These are phyloP conservation scores for Orbilia ellipsospora DNA, from an alignment of 2,329 filamentous ascomycete genomes.

Conservation along the genomic window DNA sequence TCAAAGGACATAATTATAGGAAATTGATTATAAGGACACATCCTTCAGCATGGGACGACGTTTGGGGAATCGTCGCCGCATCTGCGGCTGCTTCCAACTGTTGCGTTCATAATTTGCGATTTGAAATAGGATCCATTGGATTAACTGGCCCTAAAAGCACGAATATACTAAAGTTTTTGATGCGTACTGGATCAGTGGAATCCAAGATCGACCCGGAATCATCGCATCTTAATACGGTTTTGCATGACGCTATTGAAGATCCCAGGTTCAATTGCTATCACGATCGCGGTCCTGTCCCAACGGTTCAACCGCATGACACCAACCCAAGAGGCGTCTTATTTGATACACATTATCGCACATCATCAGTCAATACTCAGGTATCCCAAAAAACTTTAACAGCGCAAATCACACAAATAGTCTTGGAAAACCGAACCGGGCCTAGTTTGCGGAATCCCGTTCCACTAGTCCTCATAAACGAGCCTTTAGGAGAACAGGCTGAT, in stretches of 20 bases:
- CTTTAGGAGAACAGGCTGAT: slow-evolving; percentile 71
- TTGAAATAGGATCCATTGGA: slow-evolving; percentile 78
- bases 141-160: slow-evolving; percentile 79
- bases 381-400: slow-evolving; percentile 53
- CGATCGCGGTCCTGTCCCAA: slow-evolving; percentile 59
- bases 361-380: slow-evolving; percentile 32
- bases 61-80: slow-evolving; percentile 74
- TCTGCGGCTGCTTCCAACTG: slow-evolving; percentile 67
- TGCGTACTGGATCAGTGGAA: slow-evolving; percentile 66
- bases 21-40: slow-evolving; percentile 79
- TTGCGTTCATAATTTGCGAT: slow-evolving; percentile 74
- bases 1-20: slow-evolving; percentile 63
- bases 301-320: not conserved
- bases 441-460: slow-evolving; percentile 75
- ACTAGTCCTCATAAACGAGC: slow-evolving; percentile 78
- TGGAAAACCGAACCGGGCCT: slow-evolving; percentile 73
- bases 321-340: slow-evolving; percentile 4
- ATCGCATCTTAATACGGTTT: slow-evolving; percentile 61
- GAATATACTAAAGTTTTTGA: slow-evolving; percentile 77
- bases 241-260: slow-evolving; percentile 12
- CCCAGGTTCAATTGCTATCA: slow-evolving; percentile 66
- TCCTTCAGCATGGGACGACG: slow-evolving; percentile 79
- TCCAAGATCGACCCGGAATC: slow-evolving; percentile 29
- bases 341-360: slow-evolving; percentile 12
- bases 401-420: slow-evolving; percentile 59